Evolutionary conservation across 768 basidiomycete genomes (phyloP), one percentile per base, ranked within the genome.

Genomic region (Fibroporia radiculosa): DNA sequence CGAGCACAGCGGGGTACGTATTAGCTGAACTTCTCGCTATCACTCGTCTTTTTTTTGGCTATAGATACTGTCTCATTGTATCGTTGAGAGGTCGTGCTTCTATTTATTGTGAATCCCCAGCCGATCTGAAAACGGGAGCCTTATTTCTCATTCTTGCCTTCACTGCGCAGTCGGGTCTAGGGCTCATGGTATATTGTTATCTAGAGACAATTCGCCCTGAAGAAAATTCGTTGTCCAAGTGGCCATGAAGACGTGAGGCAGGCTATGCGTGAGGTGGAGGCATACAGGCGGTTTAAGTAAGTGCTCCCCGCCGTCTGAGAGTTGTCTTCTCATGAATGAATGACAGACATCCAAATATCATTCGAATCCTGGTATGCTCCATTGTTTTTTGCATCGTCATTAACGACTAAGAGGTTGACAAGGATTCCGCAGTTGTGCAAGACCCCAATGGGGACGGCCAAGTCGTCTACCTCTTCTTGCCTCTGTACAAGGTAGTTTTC

Each of bases 401-500:
- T 31, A n/a, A 10, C n/a, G 36, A 41, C 16, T 39, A 52, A 36
- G 54, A 56, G 41, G 39, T 54, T 34, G 37, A 28, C 26, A 37
- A 90, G 87, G 93, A 97, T 59, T 93, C 93, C 12, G 90, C 93
- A 1, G 90, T 95, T 3, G 84, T 93, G 1, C 92, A 96, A 63
- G 93, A 97, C 57, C 84, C 87, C 26, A 83, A 86, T 48, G 93
- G 90, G 12, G 92, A 93, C 38, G 92, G 91, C 10, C 86, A 95
- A 63, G 86, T 97, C 46, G 91, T 96, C 24, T 97, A 96, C 62
- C 80, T 98, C 43, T 98, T 99, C 72, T 70, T 98, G 4, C 96
- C 96, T 0, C 71, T 91, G 26, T 97, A 93, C 70, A 84, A 89
- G 72, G 89, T 84, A 35, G 28, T 67, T 19, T 4, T 28, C n/a